phyloP scores from a whole-genome alignment of 148 eudicot species.

The Fallopia convolvulus region DNA sequence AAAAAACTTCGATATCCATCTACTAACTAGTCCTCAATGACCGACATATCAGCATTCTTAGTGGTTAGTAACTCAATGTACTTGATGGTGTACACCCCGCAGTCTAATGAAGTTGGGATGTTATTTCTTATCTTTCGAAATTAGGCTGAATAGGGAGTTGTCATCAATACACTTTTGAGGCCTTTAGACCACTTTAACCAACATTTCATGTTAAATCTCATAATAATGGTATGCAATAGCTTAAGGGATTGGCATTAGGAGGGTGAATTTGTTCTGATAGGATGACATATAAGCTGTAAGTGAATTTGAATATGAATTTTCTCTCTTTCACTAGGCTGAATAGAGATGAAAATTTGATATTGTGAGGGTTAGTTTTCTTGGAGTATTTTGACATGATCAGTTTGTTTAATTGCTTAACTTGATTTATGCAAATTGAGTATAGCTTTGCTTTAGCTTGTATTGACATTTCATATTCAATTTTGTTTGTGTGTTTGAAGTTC shows the following conservation, averaged over 20 bases:
- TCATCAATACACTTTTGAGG: background rate
- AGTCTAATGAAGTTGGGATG: background rate
- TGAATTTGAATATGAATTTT: background rate
- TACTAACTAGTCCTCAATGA: no score
- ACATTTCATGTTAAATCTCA: no score
- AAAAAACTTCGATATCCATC: no score
- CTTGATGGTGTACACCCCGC: no score
- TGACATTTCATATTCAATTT: slow-evolving; percentile 14
- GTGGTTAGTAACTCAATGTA: no score
- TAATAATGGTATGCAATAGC: background rate
- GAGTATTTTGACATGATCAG: background rate
- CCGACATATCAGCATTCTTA: no score
- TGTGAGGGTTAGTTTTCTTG: background rate
- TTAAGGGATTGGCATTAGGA: background rate
- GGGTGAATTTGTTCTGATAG: background rate
- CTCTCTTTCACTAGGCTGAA: background rate
- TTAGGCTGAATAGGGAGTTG: background rate
- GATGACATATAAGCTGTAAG: background rate
- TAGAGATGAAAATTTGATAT: background rate
- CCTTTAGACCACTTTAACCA: no score
- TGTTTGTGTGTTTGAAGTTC: slow-evolving; percentile 21
- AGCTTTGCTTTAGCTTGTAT: slow-evolving; percentile 4
- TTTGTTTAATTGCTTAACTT: background rate
- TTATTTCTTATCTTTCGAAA: background rate
- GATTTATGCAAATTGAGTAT: background rate